Conservation (phyloP, 1,139 yeast species). For the Pichia sp. region DNA sequence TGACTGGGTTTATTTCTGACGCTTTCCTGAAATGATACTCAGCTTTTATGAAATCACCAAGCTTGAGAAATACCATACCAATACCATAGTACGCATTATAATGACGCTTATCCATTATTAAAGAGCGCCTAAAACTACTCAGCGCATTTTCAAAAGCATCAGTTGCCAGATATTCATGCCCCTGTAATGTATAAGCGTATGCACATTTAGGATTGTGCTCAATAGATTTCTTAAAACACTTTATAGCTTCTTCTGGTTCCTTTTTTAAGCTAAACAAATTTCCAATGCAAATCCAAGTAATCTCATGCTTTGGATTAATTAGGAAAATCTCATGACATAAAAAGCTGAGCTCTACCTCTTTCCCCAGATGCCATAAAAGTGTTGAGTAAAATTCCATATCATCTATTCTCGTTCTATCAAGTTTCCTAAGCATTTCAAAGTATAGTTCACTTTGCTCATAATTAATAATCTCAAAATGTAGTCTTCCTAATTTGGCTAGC, state of each 20-base stretch:
- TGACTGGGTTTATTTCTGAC: constrained; percentile 79
- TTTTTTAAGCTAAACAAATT: constrained; percentile 76
- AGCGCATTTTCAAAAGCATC: constrained; percentile 91
- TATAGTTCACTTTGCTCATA: constrained; percentile 67
- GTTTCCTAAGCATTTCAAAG: constrained; percentile 52
- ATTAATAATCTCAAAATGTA: constrained; percentile 82
- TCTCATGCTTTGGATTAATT: constrained; percentile 51
- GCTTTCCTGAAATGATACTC: constrained; percentile 86
- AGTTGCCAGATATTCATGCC: constrained; percentile 83
- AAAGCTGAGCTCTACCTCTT: constrained; percentile 71
- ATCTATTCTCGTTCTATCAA: constrained; percentile 73
- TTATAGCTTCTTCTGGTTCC: constrained; percentile 87
- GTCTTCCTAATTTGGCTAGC: constrained; percentile 65
- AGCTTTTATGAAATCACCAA: constrained; percentile 80
- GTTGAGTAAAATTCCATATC: constrained; percentile 94
- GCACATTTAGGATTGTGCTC: constrained; percentile 58
- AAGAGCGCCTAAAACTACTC: constrained; percentile 73
- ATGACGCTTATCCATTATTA: constrained; percentile 71
- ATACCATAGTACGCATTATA: constrained; percentile 95
- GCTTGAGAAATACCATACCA: constrained; percentile 86
- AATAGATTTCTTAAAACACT: constrained; percentile 76
- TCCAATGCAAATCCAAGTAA: constrained; percentile 91
- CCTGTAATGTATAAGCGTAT: constrained; percentile 88
- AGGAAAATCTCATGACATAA: constrained; percentile 78
- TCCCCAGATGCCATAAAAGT: constrained; percentile 84